Evolutionary conservation across 371 early-diverging fungal genomes (phyloP).

Genomic region (Sporodiniella umbellata): DNA sequence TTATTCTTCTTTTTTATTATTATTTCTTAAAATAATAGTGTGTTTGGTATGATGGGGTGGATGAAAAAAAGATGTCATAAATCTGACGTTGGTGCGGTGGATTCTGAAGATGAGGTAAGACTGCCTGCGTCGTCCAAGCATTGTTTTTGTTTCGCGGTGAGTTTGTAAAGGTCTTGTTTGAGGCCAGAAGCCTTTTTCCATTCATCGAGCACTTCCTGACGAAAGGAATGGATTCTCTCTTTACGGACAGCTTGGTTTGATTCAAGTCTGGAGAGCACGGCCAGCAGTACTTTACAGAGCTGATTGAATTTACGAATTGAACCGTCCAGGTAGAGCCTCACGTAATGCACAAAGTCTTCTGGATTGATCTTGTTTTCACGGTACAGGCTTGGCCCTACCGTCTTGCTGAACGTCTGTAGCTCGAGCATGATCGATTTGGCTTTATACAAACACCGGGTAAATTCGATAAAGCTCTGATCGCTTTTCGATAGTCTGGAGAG

Average conservation of each 20-base stretch:
- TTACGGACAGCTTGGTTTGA: conserved; percentile 8
- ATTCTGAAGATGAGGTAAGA: not conserved
- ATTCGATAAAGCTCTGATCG: conserved; percentile 22
- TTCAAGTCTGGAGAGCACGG: conserved; percentile 16
- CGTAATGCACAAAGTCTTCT: conserved; percentile 4
- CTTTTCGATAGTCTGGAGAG: conserved; percentile 12
- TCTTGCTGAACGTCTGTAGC: conserved; percentile 13
- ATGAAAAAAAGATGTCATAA: not conserved
- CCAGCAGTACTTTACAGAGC: conserved; percentile 11
- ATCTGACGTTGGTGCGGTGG: not conserved
- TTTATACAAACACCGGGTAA: conserved; percentile 23
- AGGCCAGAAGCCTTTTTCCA: conserved; percentile 14
- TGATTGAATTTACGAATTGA: conserved; percentile 20
- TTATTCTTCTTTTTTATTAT: too few relatives aligned
- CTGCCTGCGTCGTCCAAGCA: too few relatives aligned
- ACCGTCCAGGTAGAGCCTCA: conserved; percentile 9
- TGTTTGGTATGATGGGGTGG: too few relatives aligned
- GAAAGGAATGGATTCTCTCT: conserved; percentile 19
- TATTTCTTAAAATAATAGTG: too few relatives aligned
- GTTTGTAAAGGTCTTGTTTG: conserved; percentile 8
- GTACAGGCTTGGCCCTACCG: not conserved
- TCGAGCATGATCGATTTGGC: conserved; percentile 18
- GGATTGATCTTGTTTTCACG: not conserved
- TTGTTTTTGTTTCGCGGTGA: too few relatives aligned
- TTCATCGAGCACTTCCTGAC: conserved; percentile 17